phyloP scores from a whole-genome alignment of 2,329 filamentous ascomycete genomes.

The Fusarium lyarnte region DNA sequence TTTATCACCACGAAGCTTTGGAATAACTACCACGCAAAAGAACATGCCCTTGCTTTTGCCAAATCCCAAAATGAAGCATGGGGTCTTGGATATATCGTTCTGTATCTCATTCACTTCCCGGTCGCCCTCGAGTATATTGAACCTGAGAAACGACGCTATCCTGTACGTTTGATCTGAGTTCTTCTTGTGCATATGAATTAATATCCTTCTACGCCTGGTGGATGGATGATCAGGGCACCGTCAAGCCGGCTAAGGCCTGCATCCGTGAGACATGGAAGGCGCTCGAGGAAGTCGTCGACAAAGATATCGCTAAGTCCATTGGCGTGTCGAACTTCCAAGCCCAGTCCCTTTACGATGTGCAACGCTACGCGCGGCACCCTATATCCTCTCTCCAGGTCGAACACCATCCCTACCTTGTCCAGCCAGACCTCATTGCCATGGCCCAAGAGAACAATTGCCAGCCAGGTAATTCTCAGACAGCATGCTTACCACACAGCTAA shows the following conservation, averaged over 20 bases:
- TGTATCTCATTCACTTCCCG: conserved; percentile 80
- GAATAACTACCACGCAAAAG: conserved; percentile 86
- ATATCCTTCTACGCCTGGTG: conserved; percentile 44
- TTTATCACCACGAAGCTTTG: conserved; percentile 92
- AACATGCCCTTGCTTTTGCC: conserved; percentile 76
- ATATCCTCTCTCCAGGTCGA: conserved; percentile 71
- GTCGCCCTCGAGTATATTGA: conserved; percentile 56
- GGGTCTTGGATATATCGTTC: conserved; percentile 86
- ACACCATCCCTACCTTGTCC: conserved; percentile 74
- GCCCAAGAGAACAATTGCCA: conserved; percentile 60
- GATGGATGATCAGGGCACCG: conserved; percentile 56
- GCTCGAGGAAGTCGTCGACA: conserved; percentile 76
- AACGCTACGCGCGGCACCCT: conserved; percentile 65
- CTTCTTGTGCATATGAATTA: neutral
- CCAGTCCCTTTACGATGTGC: conserved; percentile 67
- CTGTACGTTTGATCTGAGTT: conserved; percentile 35
- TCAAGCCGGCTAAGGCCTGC: conserved; percentile 66
- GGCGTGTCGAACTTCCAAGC: conserved; percentile 81
- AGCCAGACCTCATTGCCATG: conserved; percentile 64
- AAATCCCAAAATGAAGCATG: conserved; percentile 80
- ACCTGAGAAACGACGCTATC: conserved; percentile 52
- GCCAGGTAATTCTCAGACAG: neutral
- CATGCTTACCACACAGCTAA: neutral
- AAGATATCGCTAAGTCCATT: conserved; percentile 74
- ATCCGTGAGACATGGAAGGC: conserved; percentile 83